Percentiles rank a stretch among this genome's conserved stretches.
These are phyloP conservation scores for Vicia sativa DNA, from an alignment of 306 rosid species.

Conservation along the genomic window DNA sequence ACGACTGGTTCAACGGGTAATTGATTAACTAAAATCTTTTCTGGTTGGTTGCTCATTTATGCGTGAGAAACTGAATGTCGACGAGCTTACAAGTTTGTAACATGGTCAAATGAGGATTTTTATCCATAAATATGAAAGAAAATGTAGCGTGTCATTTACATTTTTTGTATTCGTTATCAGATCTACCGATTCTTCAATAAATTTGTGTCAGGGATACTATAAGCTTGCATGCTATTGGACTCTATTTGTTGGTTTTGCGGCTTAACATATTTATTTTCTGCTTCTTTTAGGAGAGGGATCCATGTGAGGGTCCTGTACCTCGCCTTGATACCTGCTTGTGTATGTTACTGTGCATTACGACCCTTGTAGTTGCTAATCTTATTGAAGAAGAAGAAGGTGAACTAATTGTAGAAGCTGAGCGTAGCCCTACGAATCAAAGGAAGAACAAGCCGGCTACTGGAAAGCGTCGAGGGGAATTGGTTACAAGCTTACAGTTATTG, in stretches of 20 bases:
- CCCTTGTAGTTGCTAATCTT: constrained; percentile 74
- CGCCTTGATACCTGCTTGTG: constrained; percentile 93
- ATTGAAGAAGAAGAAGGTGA: constrained; percentile 96
- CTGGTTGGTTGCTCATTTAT: background rate
- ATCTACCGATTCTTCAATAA: constrained; percentile 28
- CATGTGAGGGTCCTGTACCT: constrained; percentile 95
- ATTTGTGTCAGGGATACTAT: background rate
- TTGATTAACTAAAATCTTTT: constrained; percentile 20
- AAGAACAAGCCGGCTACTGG: constrained; percentile 64
- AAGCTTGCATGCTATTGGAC: constrained; percentile 35
- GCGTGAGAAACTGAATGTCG: constrained; percentile 5
- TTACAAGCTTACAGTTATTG: constrained; percentile 76
- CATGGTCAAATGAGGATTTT: constrained; percentile 10
- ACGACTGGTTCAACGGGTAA: constrained; percentile 90
- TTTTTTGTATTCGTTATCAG: constrained; percentile 20
- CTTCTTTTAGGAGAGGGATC: constrained; percentile 82
- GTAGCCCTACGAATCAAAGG: constrained; percentile 60
- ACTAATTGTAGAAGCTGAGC: constrained; percentile 66
- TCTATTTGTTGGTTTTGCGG: constrained; percentile 25
- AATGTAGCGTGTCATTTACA: constrained; percentile 20
- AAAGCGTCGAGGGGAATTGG: constrained; percentile 72
- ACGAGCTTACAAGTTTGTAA: constrained; percentile 10
- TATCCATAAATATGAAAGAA: constrained; percentile 14
- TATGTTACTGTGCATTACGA: constrained; percentile 81
- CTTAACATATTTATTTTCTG: background rate